Conservation (phyloP, 75 land plant species). For the Isoetes taiwanensis region DNA sequence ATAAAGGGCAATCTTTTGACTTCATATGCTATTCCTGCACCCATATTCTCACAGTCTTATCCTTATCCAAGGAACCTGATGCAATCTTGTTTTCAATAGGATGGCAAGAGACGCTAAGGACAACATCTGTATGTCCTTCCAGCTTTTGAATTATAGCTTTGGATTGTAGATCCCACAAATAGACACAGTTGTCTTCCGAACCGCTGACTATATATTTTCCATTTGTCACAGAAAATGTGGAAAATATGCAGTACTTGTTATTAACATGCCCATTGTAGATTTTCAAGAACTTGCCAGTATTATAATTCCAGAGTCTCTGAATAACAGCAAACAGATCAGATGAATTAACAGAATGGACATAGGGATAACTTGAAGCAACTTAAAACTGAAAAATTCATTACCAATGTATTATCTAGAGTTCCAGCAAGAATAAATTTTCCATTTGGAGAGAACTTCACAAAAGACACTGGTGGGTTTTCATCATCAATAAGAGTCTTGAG, state of each 20-base stretch:
- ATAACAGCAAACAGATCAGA: not conserved
- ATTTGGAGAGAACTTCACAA: slow-evolving; percentile 89
- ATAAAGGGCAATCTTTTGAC: too few species aligned
- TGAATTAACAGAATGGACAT: not conserved
- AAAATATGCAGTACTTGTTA: slow-evolving; percentile 63
- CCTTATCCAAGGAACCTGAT: slow-evolving; percentile 66
- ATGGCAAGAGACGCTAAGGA: slow-evolving; percentile 72
- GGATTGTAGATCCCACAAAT: slow-evolving; percentile 80
- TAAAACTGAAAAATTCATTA: slow-evolving; percentile 12
- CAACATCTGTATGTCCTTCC: slow-evolving; percentile 83
- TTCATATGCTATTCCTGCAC: slow-evolving; percentile 46
- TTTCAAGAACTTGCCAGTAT: slow-evolving; percentile 68
- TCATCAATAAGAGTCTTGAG: slow-evolving; percentile 85
- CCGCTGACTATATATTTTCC: slow-evolving; percentile 91
- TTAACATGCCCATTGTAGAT: slow-evolving; percentile 77
- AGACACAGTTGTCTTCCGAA: slow-evolving; percentile 72
- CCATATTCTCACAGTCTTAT: slow-evolving; percentile 79
- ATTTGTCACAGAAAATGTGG: slow-evolving; percentile 84
- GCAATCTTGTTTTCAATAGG: slow-evolving; percentile 83
- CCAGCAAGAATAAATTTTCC: slow-evolving; percentile 83
- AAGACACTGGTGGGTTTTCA: slow-evolving; percentile 75
- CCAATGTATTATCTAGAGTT: slow-evolving; percentile 78
- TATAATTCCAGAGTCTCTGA: slow-evolving; percentile 80
- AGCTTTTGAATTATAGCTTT: slow-evolving; percentile 61
- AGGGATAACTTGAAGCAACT: not conserved